These are phyloP conservation scores for Hanseniaspora pseudoguilliermondii DNA, from an alignment of 805 yeast genomes.

Conservation along the genomic window DNA sequence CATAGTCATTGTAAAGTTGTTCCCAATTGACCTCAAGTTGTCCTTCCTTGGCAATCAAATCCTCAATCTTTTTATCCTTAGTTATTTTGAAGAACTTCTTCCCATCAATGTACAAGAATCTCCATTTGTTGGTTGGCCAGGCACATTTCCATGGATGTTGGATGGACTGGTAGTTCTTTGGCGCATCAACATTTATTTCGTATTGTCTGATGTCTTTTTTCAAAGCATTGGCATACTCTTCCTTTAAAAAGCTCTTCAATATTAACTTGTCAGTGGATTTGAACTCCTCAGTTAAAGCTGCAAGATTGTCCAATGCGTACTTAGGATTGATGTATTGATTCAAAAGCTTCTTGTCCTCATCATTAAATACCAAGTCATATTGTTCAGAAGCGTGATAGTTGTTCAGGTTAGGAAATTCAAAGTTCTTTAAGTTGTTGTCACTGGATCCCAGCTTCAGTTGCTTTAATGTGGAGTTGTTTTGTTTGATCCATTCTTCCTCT, in stretches of 20 bases:
- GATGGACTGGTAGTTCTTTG: constrained; percentile 43
- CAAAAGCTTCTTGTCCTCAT: constrained; percentile 17
- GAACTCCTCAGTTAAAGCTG: constrained; percentile 52
- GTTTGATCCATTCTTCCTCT: constrained; percentile 45
- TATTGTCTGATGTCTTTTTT: constrained; percentile 37
- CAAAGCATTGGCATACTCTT: constrained; percentile 38
- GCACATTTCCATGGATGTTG: constrained; percentile 77
- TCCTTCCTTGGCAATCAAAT: constrained; percentile 18
- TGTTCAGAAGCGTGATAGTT: constrained; percentile 29
- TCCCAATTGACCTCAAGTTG: neutral
- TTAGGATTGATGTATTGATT: constrained; percentile 22
- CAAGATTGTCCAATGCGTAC: constrained; percentile 44
- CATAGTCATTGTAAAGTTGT: constrained; percentile 20
- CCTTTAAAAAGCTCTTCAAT: constrained; percentile 47
- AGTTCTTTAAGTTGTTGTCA: constrained; percentile 60
- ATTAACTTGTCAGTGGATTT: constrained; percentile 36
- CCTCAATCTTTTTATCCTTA: constrained; percentile 20
- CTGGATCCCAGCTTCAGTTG: constrained; percentile 39
- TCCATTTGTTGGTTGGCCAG: constrained; percentile 84
- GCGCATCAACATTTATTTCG: constrained; percentile 53
- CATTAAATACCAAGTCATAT: constrained; percentile 27
- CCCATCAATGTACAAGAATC: constrained; percentile 75
- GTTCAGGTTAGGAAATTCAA: constrained; percentile 60
- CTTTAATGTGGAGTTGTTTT: constrained; percentile 68
- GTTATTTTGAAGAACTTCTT: constrained; percentile 27